Base-by-base conservation (phyloP, 148 eudicot species). In the Tetragonia tetragonoides region DNA sequence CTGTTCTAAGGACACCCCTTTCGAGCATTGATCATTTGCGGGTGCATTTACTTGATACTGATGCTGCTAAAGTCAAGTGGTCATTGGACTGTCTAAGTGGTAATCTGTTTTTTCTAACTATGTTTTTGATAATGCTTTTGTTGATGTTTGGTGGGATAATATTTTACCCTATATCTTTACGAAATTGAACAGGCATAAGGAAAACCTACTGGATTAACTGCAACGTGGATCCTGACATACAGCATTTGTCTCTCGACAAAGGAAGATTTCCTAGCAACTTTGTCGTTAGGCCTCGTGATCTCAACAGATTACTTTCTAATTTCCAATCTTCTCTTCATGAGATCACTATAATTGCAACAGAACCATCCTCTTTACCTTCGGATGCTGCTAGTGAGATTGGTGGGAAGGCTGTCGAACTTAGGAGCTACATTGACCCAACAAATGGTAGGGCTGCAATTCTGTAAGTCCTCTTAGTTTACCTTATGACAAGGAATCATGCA, bases 261-360 rank as follows among this genome's bases (percentile, higher is more conserved):
- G 90, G 86, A 68, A 90, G 87, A 83, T 86, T 95, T 64, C 91
- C 89, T 3, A 95, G 97, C 88, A 91, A 76, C 83, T 88, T 95
- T 77, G 95, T 91, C 74, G 94, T 95, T 75, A 87, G 93, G 81
- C 99, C 99, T 71, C 99, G 97, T 84, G 99, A 95, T 86, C 89
- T 95, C 75, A 95, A 79, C 84, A 84, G 94, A 82, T 84, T 95
- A 86, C 87, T 95, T 42, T 90, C 92, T 61, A 95, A 95, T 87
- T 95, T 95, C 81, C 99, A 95, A 77, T 87, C 99, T 74, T 91
- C 90, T 67, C 97, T 95, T 84, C 99, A 95, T 84, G 99, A 95
- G 89, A 95, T 95, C 23, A 95, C 99, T 18, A 69, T 95, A 73
- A 90, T 95, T 73, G 94, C 99, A 80, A 91, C 99, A 42, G 97